These are phyloP conservation scores for Epichloe bromicola DNA, from an alignment of 2,329 filamentous ascomycete species.

Conservation along the genomic window DNA sequence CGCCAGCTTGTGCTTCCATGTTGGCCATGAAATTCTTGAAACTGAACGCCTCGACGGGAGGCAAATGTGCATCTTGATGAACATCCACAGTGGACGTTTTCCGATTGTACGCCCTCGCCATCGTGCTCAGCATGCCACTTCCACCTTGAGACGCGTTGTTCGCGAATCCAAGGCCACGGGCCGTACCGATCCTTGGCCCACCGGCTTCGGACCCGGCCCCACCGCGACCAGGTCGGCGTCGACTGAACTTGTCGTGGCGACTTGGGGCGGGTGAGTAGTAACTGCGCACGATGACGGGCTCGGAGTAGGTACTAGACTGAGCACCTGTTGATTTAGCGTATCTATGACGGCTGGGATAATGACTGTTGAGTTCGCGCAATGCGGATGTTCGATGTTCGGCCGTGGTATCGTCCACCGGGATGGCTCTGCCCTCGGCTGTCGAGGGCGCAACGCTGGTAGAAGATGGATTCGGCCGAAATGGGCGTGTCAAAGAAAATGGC, in stretches of 20 bases:
- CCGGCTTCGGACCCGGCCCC: constrained; percentile 16
- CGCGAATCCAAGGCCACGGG: constrained; percentile 21
- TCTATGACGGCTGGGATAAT: constrained; percentile 42
- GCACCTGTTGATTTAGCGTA: constrained; percentile 44
- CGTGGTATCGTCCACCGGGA: constrained; percentile 42
- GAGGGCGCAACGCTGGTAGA: constrained; percentile 40
- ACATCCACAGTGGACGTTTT: constrained; percentile 16
- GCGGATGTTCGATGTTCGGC: constrained; percentile 45
- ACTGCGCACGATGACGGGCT: constrained; percentile 53
- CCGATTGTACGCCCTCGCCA: constrained; percentile 30
- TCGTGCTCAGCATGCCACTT: constrained; percentile 28
- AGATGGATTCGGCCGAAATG: constrained; percentile 35
- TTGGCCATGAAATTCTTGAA: constrained; percentile 52
- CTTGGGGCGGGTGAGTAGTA: constrained; percentile 37
- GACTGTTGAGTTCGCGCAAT: constrained; percentile 45
- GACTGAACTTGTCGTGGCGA: constrained; percentile 19
- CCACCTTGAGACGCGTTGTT: constrained; percentile 19
- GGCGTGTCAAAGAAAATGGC: constrained; percentile 35
- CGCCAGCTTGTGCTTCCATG: constrained; percentile 30
- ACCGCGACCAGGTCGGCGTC: constrained; percentile 17
- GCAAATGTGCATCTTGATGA: constrained; percentile 33
- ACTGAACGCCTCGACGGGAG: constrained; percentile 49
- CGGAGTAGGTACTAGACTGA: constrained; percentile 45
- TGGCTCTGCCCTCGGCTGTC: constrained; percentile 42
- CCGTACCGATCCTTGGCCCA: constrained; percentile 16